Conservation (phyloP, 2,329 filamentous ascomycete genomes). For the Talaromyces pinophilus region DNA sequence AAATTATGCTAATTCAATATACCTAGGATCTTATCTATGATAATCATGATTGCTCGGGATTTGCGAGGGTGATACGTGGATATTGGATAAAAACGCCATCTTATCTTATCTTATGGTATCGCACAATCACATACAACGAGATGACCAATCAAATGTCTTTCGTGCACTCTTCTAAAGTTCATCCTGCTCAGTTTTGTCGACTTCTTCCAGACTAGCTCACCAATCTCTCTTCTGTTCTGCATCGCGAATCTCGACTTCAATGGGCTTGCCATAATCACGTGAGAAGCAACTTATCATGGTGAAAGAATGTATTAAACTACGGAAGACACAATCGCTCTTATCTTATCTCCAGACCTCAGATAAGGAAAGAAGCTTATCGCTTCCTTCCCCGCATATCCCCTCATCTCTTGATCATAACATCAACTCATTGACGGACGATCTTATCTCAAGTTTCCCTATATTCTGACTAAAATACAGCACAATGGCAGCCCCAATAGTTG, state of each 20-base stretch:
- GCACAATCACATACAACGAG: not conserved
- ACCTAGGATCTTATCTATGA: no score
- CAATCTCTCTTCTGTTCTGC: not conserved
- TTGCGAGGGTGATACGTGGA: no score
- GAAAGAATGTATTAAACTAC: not conserved
- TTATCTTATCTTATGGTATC: not conserved
- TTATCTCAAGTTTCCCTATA: not conserved
- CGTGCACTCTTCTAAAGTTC: no score
- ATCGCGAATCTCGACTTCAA: not conserved
- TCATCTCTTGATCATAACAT: not conserved
- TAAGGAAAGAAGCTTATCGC: slow-evolving; percentile 15
- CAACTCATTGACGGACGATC: not conserved
- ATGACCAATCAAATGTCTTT: no score
- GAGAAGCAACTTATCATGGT: not conserved
- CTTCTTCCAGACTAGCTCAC: not conserved
- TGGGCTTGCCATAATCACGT: not conserved
- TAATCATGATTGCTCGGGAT: no score
- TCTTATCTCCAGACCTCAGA: slow-evolving; percentile 9
- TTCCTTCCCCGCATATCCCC: slow-evolving; percentile 15
- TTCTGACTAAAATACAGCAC: slow-evolving; percentile 18
- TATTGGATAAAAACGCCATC: not conserved
- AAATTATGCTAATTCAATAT: no score
- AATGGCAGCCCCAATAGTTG: slow-evolving; percentile 51
- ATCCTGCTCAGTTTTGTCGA: not conserved
- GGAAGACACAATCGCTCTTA: not conserved